Evolutionary conservation across 495 filamentous ascomycete species (phyloP).

Genomic region (Tuber borchii): DNA sequence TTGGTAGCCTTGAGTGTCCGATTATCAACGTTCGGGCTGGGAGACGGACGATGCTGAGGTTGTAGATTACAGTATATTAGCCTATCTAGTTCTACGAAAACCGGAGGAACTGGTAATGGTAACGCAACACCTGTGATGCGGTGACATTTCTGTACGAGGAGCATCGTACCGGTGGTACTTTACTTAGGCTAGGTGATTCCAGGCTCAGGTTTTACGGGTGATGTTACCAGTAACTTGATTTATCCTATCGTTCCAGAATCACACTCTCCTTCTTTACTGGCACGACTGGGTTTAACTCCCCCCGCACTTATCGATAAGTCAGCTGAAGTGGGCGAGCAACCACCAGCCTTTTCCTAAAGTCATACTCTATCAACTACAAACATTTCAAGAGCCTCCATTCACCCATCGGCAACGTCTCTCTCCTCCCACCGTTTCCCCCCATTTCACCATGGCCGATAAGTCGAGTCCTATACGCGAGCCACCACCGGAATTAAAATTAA

Average conservation of each 20-base stretch:
- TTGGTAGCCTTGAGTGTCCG: too few relatives aligned
- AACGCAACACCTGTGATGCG: too few relatives aligned
- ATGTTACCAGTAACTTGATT: too few relatives aligned
- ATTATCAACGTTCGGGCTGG: too few relatives aligned
- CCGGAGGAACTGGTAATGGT: too few relatives aligned
- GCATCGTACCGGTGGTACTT: too few relatives aligned
- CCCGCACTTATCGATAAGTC: not conserved
- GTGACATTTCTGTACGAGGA: too few relatives aligned
- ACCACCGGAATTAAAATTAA: conserved; percentile 65
- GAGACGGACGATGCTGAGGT: too few relatives aligned
- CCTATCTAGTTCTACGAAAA: too few relatives aligned
- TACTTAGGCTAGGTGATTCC: too few relatives aligned
- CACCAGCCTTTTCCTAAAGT: not conserved
- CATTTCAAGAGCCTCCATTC: not conserved
- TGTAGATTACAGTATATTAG: too few relatives aligned
- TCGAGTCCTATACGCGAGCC: conserved; percentile 44
- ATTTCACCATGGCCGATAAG: conserved; percentile 20
- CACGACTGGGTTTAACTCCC: not conserved
- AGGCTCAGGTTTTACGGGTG: too few relatives aligned
- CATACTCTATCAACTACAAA: conserved; percentile 12
- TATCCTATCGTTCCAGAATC: not conserved
- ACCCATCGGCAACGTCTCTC: not conserved
- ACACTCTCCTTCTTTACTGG: not conserved
- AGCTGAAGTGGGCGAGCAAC: not conserved
- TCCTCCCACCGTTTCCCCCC: not conserved